Evolutionary conservation across 495 filamentous ascomycete species (phyloP), one percentile per base, ranked within the genome.

Genomic region (Neurospora sp.): DNA sequence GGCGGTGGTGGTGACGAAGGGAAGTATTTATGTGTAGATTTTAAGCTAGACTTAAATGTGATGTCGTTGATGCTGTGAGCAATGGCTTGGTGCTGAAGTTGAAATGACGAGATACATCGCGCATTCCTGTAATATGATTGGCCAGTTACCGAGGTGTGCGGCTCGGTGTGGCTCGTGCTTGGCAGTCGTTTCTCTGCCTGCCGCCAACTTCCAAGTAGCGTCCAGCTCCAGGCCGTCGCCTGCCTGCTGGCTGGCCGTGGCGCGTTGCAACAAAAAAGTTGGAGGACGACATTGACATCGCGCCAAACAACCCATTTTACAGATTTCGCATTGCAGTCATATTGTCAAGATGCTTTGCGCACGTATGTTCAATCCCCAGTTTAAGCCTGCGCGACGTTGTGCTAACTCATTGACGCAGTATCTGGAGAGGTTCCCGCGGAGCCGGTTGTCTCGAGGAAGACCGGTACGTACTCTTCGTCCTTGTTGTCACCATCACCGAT

Each of bases 401-500:
- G 72, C 78, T 81, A 69, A 81, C 73, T 40, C 59, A 41, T 72
- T 59, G 14, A 71, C 53, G 73, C 78, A 98, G 94, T 99, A 80
- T 99, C 96, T 65, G 96, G 96, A 83, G 96, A 98, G 89, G 91
- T 94, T 82, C 96, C 96, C 69, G 91, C 97, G 83, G 90, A 91
- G 83, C 96, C 96, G 70, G 96, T 99, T 73, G 93, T 93, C 77
- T 98, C 96, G 79, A 88, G 90, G 78, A 97, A 97, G 86, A 95
- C 93, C 80, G 95, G 94, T 93, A 88, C 72, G 90, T 70, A 20
- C 68, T 72, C 70, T 65, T 35, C 14, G 53, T 65, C 53, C 18
- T 9, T 65, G 53, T 65, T 35, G 53, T 65, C 53, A 65, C 53
- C 27, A 65, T 65, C 53, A 65, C 27, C 53, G 53, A 65, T 65